Base-by-base conservation (phyloP, 805 yeast genomes). In the Candida multigemmis region DNA sequence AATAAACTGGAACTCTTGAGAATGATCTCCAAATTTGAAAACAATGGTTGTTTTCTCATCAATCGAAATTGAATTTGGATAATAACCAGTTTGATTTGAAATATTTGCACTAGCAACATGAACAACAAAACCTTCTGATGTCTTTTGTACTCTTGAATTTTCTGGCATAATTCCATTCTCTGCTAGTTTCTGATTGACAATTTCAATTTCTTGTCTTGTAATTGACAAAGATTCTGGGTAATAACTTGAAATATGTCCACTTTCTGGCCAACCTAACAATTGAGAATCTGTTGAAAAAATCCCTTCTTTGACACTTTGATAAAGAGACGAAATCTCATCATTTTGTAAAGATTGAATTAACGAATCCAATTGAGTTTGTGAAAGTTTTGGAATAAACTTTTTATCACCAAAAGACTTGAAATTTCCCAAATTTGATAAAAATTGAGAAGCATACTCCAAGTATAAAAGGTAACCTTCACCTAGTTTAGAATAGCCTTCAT, bases 361-460 rank as follows among this genome's bases (percentile, higher is more conserved):
- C 14, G 53, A 37, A 31, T 57, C 67, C 38, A 84, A 75, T 5
- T 64, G 63, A 1, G 51, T 67, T 17, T 39, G 44, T 0, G 65
- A 31, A 21, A 83, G 42, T 26, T 72, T 57, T 21, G 96, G 96
- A 36, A 85, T 65, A 44, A 85, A 85, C 53, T 85, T 85, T 40
- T 73, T 72, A 55, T 85, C 95, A 38, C 96, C 96, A 50, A 85
- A 85, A 1, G 91, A 78, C 55, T 79, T 85, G 56, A 71, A 81
- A 45, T 81, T 81, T 38, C 91, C 91, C 49, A 77, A 60, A 51
- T 81, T 81, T 20, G 77, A 61, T 35, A 81, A 58, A 44, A 81
- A 75, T 57, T 81, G 89, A 21, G 85, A 78, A 16, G 77, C 79
- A 49, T 72, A 84, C 45, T 78, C 83, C 48, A 83, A 56, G 48